phyloP scores from a whole-genome alignment of 768 basidiomycete species.

The Boletus coccyginus region DNA sequence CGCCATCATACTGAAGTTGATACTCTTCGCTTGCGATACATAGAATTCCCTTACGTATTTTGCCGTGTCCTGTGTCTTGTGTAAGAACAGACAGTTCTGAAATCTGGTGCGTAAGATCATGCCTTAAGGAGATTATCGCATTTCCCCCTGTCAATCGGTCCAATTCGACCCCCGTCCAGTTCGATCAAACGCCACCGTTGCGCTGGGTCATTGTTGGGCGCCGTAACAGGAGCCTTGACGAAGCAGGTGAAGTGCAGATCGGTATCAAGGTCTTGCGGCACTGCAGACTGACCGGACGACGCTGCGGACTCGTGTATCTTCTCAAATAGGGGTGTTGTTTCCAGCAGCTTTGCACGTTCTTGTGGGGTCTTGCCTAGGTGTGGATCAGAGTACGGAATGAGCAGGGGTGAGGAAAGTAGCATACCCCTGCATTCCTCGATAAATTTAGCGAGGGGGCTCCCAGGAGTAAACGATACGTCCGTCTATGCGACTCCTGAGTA shows the following conservation, averaged over 20 bases:
- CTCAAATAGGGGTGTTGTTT: slow-evolving; percentile 73
- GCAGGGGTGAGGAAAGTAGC: neutral
- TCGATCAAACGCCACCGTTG: slow-evolving; percentile 62
- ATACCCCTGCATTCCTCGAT: slow-evolving; percentile 61
- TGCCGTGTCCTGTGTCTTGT: slow-evolving; percentile 40
- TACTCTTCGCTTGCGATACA: slow-evolving; percentile 36
- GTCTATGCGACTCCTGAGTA: slow-evolving; percentile 38
- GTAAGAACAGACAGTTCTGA: neutral
- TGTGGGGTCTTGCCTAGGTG: slow-evolving; percentile 55
- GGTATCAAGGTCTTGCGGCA: slow-evolving; percentile 63
- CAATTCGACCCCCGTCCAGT: slow-evolving; percentile 74
- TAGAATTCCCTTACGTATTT: slow-evolving; percentile 44
- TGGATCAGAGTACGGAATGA: neutral
- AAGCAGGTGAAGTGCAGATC: slow-evolving; percentile 80
- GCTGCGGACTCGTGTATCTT: slow-evolving; percentile 75
- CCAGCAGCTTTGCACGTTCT: slow-evolving; percentile 73
- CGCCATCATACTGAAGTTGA: slow-evolving; percentile 49
- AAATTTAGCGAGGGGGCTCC: slow-evolving; percentile 62
- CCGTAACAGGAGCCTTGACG: slow-evolving; percentile 57
- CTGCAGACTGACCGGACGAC: slow-evolving; percentile 61
- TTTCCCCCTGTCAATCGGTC: slow-evolving; percentile 78
- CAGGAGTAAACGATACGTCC: slow-evolving; percentile 51
- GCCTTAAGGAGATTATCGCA: slow-evolving; percentile 59
- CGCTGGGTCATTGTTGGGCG: slow-evolving; percentile 14
- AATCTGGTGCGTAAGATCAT: neutral